Evolutionary conservation across 2,329 filamentous ascomycete species (phyloP).

Genomic region (Calonectria fujianensis): DNA sequence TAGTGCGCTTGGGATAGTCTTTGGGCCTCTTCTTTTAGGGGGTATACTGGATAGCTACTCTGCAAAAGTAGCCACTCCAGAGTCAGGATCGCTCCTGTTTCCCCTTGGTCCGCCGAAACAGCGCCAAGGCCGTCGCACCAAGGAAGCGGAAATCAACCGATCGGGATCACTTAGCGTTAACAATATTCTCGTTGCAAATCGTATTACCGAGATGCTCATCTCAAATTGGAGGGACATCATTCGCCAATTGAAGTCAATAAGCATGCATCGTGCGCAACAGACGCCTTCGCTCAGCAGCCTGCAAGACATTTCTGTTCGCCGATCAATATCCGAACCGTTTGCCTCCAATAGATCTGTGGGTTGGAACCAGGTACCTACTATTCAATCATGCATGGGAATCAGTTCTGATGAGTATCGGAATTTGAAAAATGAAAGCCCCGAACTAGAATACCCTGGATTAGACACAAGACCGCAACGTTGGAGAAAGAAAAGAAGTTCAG

Average conservation of each 20-base stretch:
- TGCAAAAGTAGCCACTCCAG: conserved; percentile 66
- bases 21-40: conserved; percentile 78
- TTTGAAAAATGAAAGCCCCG: conserved; percentile 57
- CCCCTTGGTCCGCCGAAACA: conserved; percentile 66
- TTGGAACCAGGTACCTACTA: conserved; percentile 54
- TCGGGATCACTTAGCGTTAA: conserved; percentile 64
- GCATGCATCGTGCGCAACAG: conserved; percentile 53
- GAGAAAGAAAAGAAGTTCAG: conserved; percentile 46
- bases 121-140: conserved; percentile 53
- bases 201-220: conserved; percentile 79
- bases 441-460: conserved; percentile 60
- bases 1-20: conserved; percentile 76
- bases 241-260: conserved; percentile 73
- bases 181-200: conserved; percentile 75
- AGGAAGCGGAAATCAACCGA: conserved; percentile 34
- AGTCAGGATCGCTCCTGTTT: conserved; percentile 64
- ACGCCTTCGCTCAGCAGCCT: conserved; percentile 42
- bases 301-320: conserved; percentile 54
- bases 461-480: conserved; percentile 50
- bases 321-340: conserved; percentile 66
- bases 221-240: conserved; percentile 79
- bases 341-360: conserved; percentile 61
- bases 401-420: conserved; percentile 11
- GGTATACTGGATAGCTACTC: conserved; percentile 73
- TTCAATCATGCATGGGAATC: conserved; percentile 35